phyloP scores from a whole-genome alignment of 306 rosid genomes.

The Ceratonia siliqua region DNA sequence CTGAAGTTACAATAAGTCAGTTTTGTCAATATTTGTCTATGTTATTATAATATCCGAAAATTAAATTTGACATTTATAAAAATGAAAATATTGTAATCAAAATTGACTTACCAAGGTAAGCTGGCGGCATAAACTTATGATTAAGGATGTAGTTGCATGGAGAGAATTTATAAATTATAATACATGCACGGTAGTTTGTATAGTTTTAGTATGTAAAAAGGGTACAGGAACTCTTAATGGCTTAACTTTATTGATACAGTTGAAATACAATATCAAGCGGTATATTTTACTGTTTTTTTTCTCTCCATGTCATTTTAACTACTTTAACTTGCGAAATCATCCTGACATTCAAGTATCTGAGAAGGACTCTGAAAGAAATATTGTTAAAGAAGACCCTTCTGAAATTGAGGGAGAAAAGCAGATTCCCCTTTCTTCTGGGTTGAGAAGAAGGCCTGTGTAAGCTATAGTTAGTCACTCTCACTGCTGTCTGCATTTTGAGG shows the following conservation, averaged over 20 bases:
- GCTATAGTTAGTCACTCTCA: constrained; percentile 27
- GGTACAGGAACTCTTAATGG: neutral
- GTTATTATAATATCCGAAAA: constrained; percentile 4
- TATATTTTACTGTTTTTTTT: neutral
- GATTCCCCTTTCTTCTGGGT: constrained; percentile 56
- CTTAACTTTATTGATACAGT: constrained; percentile 3
- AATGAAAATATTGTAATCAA: neutral
- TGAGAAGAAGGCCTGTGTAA: constrained; percentile 82
- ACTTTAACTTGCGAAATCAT: constrained; percentile 42
- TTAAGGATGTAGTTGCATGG: neutral
- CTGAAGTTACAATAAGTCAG: neutral
- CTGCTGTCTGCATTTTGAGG: constrained; percentile 22
- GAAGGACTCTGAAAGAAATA: constrained; percentile 45
- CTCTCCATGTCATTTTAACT: constrained; percentile 26
- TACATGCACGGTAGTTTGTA: constrained; percentile 3
- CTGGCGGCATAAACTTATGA: neutral
- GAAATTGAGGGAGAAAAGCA: constrained; percentile 47
- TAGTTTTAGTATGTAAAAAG: constrained; percentile 1
- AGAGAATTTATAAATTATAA: constrained; percentile 9
- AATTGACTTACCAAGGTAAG: neutral
- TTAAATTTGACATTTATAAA: neutral
- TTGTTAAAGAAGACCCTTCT: constrained; percentile 47
- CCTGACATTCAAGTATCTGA: constrained; percentile 47
- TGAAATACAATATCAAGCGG: constrained; percentile 17
- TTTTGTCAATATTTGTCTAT: neutral